These are phyloP conservation scores for Serpula lacrymans DNA, from an alignment of 768 basidiomycete genomes.

Conservation along the genomic window DNA sequence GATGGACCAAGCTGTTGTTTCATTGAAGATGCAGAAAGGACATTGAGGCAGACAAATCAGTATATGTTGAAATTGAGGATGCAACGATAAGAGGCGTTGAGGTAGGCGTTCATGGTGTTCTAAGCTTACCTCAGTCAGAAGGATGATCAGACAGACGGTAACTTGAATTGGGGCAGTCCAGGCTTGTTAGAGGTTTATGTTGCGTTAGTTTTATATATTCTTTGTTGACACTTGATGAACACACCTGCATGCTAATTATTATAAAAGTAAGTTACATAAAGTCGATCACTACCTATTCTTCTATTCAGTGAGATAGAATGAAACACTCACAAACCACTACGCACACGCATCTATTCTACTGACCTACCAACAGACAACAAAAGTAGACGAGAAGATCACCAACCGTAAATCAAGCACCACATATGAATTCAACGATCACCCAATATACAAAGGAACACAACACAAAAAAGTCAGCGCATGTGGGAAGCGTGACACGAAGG, in stretches of 20 bases:
- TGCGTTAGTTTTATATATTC: too few relatives aligned
- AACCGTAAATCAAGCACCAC: background rate
- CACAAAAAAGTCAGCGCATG: too few relatives aligned
- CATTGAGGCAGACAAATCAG: conserved; percentile 1
- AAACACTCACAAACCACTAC: conserved; percentile 67
- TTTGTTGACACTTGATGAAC: conserved; percentile 2
- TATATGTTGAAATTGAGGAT: background rate
- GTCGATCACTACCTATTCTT: background rate
- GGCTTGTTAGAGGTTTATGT: conserved; percentile 35
- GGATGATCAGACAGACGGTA: conserved; percentile 53
- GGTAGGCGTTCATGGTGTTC: background rate
- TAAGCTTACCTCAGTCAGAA: conserved; percentile 49
- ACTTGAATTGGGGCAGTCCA: conserved; percentile 74
- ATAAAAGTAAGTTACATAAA: background rate
- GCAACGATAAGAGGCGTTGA: background rate
- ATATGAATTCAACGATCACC: too few relatives aligned
- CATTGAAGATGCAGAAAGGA: too few relatives aligned
- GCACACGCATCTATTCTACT: conserved; percentile 58
- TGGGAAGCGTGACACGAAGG: too few relatives aligned
- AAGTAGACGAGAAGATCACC: background rate
- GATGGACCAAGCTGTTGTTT: conserved; percentile 71
- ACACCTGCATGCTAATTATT: conserved; percentile 39
- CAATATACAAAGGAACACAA: too few relatives aligned
- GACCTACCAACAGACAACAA: conserved; percentile 31
- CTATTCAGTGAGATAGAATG: background rate